Conservation (phyloP, 106 monocot species). For the Dendrobium catenatum region DNA sequence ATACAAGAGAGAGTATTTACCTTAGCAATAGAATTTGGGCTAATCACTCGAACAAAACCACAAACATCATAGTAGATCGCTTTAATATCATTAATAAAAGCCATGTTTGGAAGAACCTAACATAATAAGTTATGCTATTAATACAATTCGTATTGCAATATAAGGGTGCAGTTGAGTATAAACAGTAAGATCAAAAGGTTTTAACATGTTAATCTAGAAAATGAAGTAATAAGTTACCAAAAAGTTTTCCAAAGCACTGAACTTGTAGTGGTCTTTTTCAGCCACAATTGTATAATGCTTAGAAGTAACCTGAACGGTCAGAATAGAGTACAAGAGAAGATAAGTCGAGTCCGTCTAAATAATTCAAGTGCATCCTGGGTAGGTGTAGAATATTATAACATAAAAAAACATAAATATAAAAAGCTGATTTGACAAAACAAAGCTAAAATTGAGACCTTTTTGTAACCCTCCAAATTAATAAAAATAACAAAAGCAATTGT, state of each 20-base stretch:
- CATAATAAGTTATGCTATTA: conserved; percentile 1
- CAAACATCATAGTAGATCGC: conserved; percentile 80
- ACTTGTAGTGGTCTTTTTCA: conserved; percentile 78
- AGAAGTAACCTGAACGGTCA: conserved; percentile 71
- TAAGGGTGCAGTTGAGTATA: background rate
- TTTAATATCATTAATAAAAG: conserved; percentile 65
- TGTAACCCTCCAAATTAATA: background rate
- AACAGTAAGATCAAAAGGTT: background rate
- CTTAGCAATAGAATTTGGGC: conserved; percentile 57
- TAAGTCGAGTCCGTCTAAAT: background rate
- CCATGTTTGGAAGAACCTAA: conserved; percentile 91
- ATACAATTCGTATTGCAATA: background rate
- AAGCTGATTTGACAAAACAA: background rate
- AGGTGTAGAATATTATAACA: background rate
- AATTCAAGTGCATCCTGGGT: background rate
- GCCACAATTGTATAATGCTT: conserved; percentile 66
- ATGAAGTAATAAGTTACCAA: conserved; percentile 38
- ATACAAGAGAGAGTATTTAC: conserved; percentile 19
- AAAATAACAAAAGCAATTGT: background rate
- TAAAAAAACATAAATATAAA: background rate
- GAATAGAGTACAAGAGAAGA: background rate
- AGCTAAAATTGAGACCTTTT: background rate
- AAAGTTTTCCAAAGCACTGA: conserved; percentile 65
- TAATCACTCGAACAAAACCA: conserved; percentile 52
- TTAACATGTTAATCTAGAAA: background rate